phyloP scores from a whole-genome alignment of 306 rosid genomes.

The Quercus wislizeni region DNA sequence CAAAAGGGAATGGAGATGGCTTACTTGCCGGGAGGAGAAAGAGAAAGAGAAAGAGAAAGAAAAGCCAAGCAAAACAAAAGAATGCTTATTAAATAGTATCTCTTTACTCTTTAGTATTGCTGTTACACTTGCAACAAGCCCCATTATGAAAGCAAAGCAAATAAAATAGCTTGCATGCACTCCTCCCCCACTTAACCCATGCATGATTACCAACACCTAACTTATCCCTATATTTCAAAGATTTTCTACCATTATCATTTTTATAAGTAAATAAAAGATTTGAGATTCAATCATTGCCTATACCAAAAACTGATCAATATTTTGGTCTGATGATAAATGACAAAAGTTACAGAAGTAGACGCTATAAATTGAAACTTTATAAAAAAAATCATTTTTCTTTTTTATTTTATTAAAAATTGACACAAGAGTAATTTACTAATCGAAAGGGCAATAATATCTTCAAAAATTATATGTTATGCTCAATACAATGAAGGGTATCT shows the following conservation, averaged over 20 bases:
- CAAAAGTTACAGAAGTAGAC: rapidly evolving
- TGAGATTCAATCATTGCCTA: rapidly evolving
- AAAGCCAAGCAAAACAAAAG: not conserved
- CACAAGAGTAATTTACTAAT: not conserved
- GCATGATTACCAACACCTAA: slow-evolving; percentile 39
- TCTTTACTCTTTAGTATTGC: slow-evolving; percentile 10
- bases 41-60: slow-evolving; percentile 13
- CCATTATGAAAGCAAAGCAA: slow-evolving; percentile 24
- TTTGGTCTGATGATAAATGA: too few relatives aligned
- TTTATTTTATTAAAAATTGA: not conserved
- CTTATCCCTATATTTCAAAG: slow-evolving; percentile 4
- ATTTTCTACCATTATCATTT: slow-evolving; percentile 11
- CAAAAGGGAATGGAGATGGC: slow-evolving; percentile 1
- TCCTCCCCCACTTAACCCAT: slow-evolving; percentile 21
- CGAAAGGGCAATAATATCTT: not conserved
- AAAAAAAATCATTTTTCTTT: not conserved
- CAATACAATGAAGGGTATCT: not conserved
- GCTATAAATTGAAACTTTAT: rapidly evolving
- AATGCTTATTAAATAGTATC: slow-evolving; percentile 22
- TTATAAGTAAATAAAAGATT: too few relatives aligned
- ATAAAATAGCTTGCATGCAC: slow-evolving; percentile 14
- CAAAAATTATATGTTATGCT: not conserved
- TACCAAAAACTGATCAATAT: too few relatives aligned
- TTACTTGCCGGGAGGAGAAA: slow-evolving; percentile 48
- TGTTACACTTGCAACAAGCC: slow-evolving; percentile 21